phyloP scores from a whole-genome alignment of 306 rosid species.

The Spatholobus suberectus region DNA sequence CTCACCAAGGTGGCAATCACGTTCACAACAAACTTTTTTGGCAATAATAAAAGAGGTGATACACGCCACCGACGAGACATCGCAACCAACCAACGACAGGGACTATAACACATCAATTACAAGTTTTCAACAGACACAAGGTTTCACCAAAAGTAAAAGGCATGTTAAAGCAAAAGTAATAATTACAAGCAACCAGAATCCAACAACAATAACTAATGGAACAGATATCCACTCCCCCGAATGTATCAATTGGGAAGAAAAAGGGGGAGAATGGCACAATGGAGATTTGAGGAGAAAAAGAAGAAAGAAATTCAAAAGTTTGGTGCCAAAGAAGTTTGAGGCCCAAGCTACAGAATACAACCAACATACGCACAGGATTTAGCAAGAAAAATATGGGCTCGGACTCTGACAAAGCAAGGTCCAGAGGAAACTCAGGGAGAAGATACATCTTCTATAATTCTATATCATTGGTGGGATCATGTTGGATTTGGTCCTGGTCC shows the following conservation, averaged over 20 bases:
- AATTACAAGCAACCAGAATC: constrained; percentile 61
- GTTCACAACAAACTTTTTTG: constrained; percentile 30
- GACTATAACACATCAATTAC: constrained; percentile 44
- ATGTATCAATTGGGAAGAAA: constrained; percentile 33
- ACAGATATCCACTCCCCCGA: constrained; percentile 52
- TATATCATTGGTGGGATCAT: constrained; percentile 46
- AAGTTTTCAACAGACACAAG: constrained; percentile 32
- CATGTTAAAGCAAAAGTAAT: constrained; percentile 50
- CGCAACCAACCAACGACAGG: constrained; percentile 52
- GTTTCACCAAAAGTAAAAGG: constrained; percentile 45
- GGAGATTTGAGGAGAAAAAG: constrained; percentile 23
- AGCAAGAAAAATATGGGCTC: constrained; percentile 39
- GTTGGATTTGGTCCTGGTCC: constrained; percentile 50
- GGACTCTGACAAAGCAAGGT: constrained; percentile 35
- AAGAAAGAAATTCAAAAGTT: constrained; percentile 36
- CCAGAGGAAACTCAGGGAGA: constrained; percentile 35
- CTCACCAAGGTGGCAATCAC: constrained; percentile 35
- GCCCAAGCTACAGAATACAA: constrained; percentile 42
- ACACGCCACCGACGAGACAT: constrained; percentile 47
- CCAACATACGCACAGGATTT: constrained; percentile 48
- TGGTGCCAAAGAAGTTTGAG: constrained; percentile 44
- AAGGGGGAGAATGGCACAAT: constrained; percentile 22
- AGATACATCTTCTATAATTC: constrained; percentile 38
- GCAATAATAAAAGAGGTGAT: constrained; percentile 37
- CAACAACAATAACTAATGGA: constrained; percentile 57